phyloP scores from a whole-genome alignment of 257 asterid genomes.

The Solanum medicagineum region DNA sequence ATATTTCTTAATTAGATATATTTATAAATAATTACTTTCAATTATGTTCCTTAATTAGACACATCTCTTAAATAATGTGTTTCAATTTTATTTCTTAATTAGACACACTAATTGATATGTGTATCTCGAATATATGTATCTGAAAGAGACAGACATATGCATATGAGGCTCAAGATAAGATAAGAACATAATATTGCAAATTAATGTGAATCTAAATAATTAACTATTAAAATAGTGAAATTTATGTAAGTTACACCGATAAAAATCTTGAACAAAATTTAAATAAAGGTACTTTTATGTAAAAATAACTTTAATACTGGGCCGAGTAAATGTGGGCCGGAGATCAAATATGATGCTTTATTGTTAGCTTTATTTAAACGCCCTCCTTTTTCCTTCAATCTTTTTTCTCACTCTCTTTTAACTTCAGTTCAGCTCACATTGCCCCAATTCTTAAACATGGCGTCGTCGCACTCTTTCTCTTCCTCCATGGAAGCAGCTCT shows the following conservation, averaged over 20 bases:
- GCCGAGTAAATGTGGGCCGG: neutral
- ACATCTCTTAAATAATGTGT: too few relatives aligned
- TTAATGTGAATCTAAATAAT: too few relatives aligned
- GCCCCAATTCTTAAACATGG: neutral
- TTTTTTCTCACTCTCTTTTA: neutral
- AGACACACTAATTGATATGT: neutral
- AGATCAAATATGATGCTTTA: neutral
- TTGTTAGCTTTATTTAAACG: neutral
- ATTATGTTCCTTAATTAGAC: too few relatives aligned
- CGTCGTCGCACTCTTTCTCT: conserved; percentile 17
- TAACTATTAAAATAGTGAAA: too few relatives aligned
- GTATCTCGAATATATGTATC: neutral
- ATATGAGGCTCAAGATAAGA: too few relatives aligned
- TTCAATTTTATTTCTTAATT: too few relatives aligned
- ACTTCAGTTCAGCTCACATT: neutral
- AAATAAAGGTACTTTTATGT: too few relatives aligned
- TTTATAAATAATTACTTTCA: too few relatives aligned
- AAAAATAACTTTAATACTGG: neutral
- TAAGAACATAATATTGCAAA: neutral
- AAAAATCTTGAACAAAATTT: too few relatives aligned
- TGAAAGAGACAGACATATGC: too few relatives aligned
- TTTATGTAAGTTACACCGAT: neutral
- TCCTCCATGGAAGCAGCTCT: conserved; percentile 58
- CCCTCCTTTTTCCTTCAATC: neutral
- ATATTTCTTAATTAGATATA: too few relatives aligned